Evolutionary conservation across 1,139 yeast species (phyloP).

Genomic region (Scheffersomyces segobiensis): DNA sequence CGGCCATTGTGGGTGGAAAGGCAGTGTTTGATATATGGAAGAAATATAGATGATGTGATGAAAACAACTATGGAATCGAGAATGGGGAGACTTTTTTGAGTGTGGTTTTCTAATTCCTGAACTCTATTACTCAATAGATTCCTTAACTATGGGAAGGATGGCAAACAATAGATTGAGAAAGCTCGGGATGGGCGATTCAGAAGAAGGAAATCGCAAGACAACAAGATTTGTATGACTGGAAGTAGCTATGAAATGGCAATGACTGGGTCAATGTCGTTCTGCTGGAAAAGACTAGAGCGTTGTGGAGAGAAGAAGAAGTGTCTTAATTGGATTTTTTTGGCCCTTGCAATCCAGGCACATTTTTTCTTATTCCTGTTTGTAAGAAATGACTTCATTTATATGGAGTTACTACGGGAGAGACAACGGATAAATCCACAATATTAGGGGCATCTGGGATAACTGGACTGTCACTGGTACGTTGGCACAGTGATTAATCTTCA

Average conservation of each 20-base stretch:
- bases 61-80: neutral
- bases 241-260: neutral
- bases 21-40: neutral
- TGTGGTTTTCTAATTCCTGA: neutral
- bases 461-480: neutral
- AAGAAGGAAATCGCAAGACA: neutral
- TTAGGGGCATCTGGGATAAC: neutral
- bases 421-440: neutral
- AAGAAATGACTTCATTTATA: neutral
- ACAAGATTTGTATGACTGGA: neutral
- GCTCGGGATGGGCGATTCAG: neutral
- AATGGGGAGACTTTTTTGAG: neutral
- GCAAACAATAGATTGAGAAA: neutral
- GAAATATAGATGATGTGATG: neutral
- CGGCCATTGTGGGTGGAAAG: conserved; percentile 10
- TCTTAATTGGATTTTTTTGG: neutral
- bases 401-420: neutral
- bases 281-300: neutral
- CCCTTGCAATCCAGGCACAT: neutral
- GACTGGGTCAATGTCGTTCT: neutral
- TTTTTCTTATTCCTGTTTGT: neutral
- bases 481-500: neutral
- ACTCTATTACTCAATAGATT: neutral
- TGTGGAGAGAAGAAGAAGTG: neutral
- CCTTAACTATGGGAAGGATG: neutral